A percentile compares a stretch with the other conserved stretches of the same genome.
Evolutionary conservation across 441 rosid genomes (phyloP).

Genomic region (Geranium incanum): DNA sequence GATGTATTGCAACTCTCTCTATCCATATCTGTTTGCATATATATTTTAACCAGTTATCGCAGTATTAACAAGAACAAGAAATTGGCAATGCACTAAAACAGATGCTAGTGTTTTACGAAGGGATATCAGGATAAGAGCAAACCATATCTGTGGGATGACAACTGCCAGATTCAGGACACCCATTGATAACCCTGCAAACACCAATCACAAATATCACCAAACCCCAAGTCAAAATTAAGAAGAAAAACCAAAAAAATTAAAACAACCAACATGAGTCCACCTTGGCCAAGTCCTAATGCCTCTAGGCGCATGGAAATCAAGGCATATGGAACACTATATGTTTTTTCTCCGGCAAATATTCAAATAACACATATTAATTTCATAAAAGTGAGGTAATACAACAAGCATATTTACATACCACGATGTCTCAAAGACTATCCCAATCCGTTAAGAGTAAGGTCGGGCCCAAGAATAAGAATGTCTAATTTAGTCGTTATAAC

Average conservation of each 20-base stretch:
- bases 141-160: constrained; percentile 82
- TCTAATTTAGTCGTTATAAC: background rate
- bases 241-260: constrained; percentile 7
- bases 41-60: background rate
- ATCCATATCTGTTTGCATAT: background rate
- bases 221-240: constrained; percentile 14
- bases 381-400: background rate
- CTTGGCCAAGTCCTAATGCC: constrained; percentile 92
- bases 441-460: background rate
- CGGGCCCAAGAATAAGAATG: background rate
- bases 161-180: constrained; percentile 90
- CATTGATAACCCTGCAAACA: constrained; percentile 77
- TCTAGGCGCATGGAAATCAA: constrained; percentile 80
- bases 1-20: background rate
- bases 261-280: constrained; percentile 32
- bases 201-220: constrained; percentile 21
- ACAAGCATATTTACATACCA: background rate
- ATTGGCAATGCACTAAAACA: background rate
- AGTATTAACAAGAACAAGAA: background rate
- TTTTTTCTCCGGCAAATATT: constrained; percentile 22
- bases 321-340: constrained; percentile 94
- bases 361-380: constrained; percentile 8
- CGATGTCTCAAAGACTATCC: background rate
- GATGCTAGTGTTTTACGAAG: background rate
- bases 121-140: constrained; percentile 5